Conservation (phyloP, 106 monocot genomes). For the Acanthochlamys bracteata region DNA sequence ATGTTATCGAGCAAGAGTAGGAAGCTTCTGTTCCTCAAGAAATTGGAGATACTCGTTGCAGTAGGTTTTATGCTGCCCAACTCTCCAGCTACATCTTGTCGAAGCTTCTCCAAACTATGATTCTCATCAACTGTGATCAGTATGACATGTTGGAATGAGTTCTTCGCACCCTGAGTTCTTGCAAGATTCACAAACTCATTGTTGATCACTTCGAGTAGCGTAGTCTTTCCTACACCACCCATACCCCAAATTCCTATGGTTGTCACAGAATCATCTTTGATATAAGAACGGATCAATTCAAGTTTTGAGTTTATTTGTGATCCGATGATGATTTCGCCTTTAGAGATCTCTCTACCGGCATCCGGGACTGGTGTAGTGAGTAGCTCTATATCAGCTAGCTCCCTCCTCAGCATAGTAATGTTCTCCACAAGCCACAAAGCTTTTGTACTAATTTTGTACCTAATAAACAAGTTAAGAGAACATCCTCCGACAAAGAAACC, state of each 20-base stretch:
- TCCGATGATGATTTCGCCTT: too few species aligned
- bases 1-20: background rate
- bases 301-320: background rate
- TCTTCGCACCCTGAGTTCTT: background rate
- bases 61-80: background rate
- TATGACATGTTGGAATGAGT: background rate
- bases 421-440: background rate
- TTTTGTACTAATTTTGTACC: background rate
- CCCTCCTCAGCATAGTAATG: background rate
- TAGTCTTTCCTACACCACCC: background rate
- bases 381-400: too few species aligned
- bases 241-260: background rate
- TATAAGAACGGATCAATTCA: background rate
- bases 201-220: background rate
- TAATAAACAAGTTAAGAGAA: background rate
- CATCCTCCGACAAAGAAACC: background rate
- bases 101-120: background rate
- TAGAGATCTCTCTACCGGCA: too few species aligned
- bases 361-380: background rate
- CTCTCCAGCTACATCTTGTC: background rate
- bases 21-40: background rate
- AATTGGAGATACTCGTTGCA: background rate
- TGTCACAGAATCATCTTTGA: background rate
- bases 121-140: background rate
- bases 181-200: background rate